A percentile compares a stretch with the other conserved stretches of the same genome.
phyloP scores from a whole-genome alignment of 148 eudicot species.

The Vaccinium vitisidaea region DNA sequence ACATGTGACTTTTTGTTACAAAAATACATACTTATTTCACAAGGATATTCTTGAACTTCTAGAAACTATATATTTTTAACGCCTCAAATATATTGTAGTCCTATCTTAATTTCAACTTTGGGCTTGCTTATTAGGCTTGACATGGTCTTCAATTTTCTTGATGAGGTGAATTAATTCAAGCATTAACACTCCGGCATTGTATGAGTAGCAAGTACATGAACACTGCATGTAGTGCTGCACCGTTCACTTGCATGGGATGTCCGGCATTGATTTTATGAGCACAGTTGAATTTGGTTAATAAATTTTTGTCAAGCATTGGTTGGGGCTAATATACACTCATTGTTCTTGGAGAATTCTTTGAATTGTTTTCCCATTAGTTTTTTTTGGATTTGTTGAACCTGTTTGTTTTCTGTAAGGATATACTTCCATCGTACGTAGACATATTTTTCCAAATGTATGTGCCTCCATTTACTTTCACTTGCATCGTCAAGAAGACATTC shows the following conservation, averaged over 20 bases:
- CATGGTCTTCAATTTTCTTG: not conserved
- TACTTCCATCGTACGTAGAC: too few species aligned
- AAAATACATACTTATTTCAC: too few species aligned
- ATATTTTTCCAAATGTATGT: not conserved
- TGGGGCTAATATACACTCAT: not conserved
- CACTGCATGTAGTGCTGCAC: constrained; percentile 1
- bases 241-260: not conserved
- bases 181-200: not conserved
- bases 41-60: too few species aligned
- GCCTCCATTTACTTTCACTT: not conserved
- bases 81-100: too few species aligned
- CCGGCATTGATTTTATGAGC: not conserved
- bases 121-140: too few species aligned
- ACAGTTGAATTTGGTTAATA: not conserved
- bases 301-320: not conserved
- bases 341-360: not conserved
- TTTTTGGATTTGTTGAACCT: too few species aligned
- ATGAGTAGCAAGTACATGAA: not conserved
- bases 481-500: not conserved
- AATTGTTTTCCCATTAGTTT: not conserved
- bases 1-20: too few species aligned
- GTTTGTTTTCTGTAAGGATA: too few species aligned
- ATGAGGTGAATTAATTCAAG: not conserved
- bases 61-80: too few species aligned
- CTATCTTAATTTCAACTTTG: too few species aligned